Evolutionary conservation across 1,284 basidiomycete genomes (phyloP).

Genomic region (Exsudoporus floridanus): DNA sequence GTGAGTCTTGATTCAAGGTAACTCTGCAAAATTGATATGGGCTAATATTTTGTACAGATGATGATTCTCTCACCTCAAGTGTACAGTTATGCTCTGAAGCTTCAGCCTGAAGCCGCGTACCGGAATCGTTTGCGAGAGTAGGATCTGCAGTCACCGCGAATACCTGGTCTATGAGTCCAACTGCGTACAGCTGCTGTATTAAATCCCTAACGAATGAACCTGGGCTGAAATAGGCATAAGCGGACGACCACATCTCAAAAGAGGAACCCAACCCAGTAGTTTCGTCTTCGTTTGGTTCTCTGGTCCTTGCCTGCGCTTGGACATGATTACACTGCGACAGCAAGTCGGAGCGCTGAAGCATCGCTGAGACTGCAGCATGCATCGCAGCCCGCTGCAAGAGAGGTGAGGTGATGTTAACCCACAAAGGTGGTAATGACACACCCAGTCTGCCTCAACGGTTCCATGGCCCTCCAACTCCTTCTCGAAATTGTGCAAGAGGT

Average conservation of each 20-base stretch:
- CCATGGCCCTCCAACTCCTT: constrained; percentile 53
- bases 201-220: constrained; percentile 56
- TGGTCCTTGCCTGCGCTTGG: constrained; percentile 31
- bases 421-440: constrained; percentile 32
- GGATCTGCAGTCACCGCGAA: constrained; percentile 53
- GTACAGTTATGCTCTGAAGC: constrained; percentile 56
- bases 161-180: constrained; percentile 55
- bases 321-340: constrained; percentile 48
- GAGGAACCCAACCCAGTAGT: constrained; percentile 14
- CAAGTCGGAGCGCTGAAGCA: constrained; percentile 52
- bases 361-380: constrained; percentile 50
- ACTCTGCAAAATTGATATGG: constrained; percentile 38
- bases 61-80: constrained; percentile 44
- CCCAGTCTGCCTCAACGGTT: constrained; percentile 54
- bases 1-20: constrained; percentile 63
- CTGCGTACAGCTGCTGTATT: constrained; percentile 53
- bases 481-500: constrained; percentile 53
- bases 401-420: constrained; percentile 12
- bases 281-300: constrained; percentile 27
- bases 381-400: constrained; percentile 53
- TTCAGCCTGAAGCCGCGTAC: constrained; percentile 52
- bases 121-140: constrained; percentile 46
- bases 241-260: not conserved
- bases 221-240: constrained; percentile 32
- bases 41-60: not conserved